phyloP scores from a whole-genome alignment of 2,329 filamentous ascomycete genomes.

The Nigrograna mackinnonii region DNA sequence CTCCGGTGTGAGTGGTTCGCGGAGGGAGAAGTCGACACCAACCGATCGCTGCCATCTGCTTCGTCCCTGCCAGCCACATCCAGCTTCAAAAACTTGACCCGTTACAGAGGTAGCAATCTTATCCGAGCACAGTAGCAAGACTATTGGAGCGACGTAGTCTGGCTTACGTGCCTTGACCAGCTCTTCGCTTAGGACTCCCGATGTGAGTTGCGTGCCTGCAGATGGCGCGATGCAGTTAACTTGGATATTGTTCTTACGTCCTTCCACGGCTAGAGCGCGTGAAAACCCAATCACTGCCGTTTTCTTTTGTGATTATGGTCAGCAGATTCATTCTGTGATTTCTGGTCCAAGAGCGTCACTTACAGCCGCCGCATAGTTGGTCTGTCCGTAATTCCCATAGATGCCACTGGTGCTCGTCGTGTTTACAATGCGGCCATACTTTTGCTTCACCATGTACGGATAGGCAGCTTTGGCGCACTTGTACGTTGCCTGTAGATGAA shows the following conservation, averaged over 20 bases:
- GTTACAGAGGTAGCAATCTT: constrained; percentile 84
- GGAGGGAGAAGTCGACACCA: constrained; percentile 88
- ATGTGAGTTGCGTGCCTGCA: constrained; percentile 93
- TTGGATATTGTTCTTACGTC: constrained; percentile 95
- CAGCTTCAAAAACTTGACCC: constrained; percentile 90
- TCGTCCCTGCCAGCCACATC: constrained; percentile 87
- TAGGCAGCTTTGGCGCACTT: constrained; percentile 97
- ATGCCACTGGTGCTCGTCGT: constrained; percentile 97
- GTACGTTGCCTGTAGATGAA: constrained; percentile 93
- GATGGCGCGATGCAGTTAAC: constrained; percentile 99
- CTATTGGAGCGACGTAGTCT: constrained; percentile 93
- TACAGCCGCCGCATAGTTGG: constrained; percentile 82
- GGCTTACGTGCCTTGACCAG: constrained; percentile 99
- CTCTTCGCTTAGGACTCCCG: constrained; percentile 92
- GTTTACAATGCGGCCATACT: constrained; percentile 96
- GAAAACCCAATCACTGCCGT: constrained; percentile 97
- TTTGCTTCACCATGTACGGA: constrained; percentile 97
- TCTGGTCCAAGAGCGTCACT: constrained; percentile 85
- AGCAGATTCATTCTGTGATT: no score
- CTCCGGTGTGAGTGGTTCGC: constrained; percentile 78
- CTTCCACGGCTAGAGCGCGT: constrained; percentile 88
- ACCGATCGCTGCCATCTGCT: constrained; percentile 95
- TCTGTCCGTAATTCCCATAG: constrained; percentile 98
- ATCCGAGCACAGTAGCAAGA: constrained; percentile 84
- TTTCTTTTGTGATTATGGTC: no score